Evolutionary conservation across 2,329 filamentous ascomycete genomes (phyloP).

Genomic region (Neospermospora avenae): DNA sequence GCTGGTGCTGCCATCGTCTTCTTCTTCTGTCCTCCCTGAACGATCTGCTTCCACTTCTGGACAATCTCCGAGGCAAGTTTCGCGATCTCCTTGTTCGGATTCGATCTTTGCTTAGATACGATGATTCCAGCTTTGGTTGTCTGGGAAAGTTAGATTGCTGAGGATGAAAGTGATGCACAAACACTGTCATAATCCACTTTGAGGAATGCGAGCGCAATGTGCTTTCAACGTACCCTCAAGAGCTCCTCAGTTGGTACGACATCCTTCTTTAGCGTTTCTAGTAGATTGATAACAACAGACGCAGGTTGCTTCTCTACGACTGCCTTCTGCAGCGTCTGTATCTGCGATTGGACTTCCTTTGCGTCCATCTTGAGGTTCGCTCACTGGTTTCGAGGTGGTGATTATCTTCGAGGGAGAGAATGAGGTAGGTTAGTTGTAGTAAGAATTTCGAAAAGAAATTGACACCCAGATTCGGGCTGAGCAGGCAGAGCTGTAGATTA

Average conservation of each 20-base stretch:
- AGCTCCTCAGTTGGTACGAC: conserved; percentile 85
- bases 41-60: conserved; percentile 78
- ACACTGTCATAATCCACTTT: not conserved
- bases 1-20: conserved; percentile 33
- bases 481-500: not conserved
- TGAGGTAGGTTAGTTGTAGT: not conserved
- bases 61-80: conserved; percentile 79
- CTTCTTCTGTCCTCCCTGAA: conserved; percentile 63
- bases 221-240: conserved; percentile 61
- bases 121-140: conserved; percentile 87
- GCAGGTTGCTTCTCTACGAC: conserved; percentile 71
- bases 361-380: conserved; percentile 27
- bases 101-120: conserved; percentile 76
- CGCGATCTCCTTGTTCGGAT: conserved; percentile 78
- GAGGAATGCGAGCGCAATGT: conserved; percentile 26
- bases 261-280: conserved; percentile 76
- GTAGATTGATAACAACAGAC: conserved; percentile 66
- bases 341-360: conserved; percentile 30
- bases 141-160: conserved; percentile 37
- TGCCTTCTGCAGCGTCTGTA: conserved; percentile 70
- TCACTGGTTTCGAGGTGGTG: not conserved
- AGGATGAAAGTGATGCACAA: not conserved
- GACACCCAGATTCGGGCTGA: not conserved
- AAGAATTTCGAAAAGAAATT: not conserved
- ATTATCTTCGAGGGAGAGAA: not conserved